Evolutionary conservation across 2,329 filamentous ascomycete species (phyloP), one percentile per base, ranked within the genome.

Genomic region (Cadophora malorum): DNA sequence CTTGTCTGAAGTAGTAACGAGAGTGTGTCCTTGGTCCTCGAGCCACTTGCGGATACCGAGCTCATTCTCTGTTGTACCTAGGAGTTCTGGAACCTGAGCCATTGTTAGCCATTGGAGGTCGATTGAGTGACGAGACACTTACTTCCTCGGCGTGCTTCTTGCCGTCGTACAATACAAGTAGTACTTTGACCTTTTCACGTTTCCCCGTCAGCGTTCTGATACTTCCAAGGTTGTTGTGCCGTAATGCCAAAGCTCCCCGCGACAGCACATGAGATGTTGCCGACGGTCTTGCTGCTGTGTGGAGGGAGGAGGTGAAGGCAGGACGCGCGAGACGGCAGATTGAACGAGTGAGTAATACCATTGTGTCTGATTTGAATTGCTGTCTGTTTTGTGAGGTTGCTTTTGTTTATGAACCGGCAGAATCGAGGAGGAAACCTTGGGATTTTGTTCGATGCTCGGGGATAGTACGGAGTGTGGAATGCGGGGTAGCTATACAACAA

Each of bases 1-100:
- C 86, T 99, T 99, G 86, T 97, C 93, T 56, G 94, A 97, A 73
- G 96, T 99, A 77, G 96, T 99, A 76, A 99, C 88, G 70, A 99
- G 89, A 72, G 93, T 96, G 88, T 99, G 96, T 77, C 96, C 96
- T 81, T 96, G 91, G 71, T 95, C 92, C 86, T 98, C 96, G 76
- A 99, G 90, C 95, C 96, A 99, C 83, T 96, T 94, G 79, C 96
- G 90, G 79, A 99, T 86, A 76, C 96, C 96, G 71, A 99, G 93
- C 87, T 99, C 96, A 82, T 98, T 98, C 87, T 99, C 93, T 60
- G 94, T 97, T 72, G 96, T 97, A 78, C 96, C 96, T 77, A 78
- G 73, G 56, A 99, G 88, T 77, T 88, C 88, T 72, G 94, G 94
- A 80, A 90, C 87, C 86, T 90, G 55, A 4, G 16, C 23, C 21